Conservation (phyloP, 2,329 filamentous ascomycete genomes). For the Canariomyces notabilis region DNA sequence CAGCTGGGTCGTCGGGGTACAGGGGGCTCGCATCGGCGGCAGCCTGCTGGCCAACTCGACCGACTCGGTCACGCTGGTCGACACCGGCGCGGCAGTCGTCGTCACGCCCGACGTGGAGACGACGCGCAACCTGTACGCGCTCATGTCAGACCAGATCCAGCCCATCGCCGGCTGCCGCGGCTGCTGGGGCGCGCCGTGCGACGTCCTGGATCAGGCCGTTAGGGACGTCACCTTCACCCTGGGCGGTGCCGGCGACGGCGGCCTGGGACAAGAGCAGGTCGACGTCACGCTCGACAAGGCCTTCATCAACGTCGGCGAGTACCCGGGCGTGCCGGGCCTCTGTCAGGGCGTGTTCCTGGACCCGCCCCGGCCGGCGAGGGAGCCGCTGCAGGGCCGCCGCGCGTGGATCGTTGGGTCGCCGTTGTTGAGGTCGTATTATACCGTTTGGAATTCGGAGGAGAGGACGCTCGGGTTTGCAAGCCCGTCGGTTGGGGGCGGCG, state of each 20-base stretch:
- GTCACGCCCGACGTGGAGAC: slow-evolving; percentile 29
- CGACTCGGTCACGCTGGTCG: slow-evolving; percentile 26
- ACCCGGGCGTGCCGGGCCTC: slow-evolving; percentile 24
- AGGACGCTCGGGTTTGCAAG: slow-evolving; percentile 14
- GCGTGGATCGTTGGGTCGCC: slow-evolving; percentile 33
- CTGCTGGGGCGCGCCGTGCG: slow-evolving; percentile 33
- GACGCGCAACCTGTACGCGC: slow-evolving; percentile 28
- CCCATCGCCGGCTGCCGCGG: slow-evolving; percentile 28
- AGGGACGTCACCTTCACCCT: slow-evolving; percentile 30
- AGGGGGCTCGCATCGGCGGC: slow-evolving; percentile 26
- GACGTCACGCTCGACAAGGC: slow-evolving; percentile 29
- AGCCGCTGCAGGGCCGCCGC: slow-evolving; percentile 12
- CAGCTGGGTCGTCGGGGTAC: slow-evolving; percentile 28
- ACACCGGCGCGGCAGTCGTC: slow-evolving; percentile 31
- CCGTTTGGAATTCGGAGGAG: slow-evolving; percentile 31
- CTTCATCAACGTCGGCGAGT: slow-evolving; percentile 33
- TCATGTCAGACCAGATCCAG: slow-evolving; percentile 29
- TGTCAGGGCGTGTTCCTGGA: slow-evolving; percentile 32
- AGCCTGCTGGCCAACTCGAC: slow-evolving; percentile 17
- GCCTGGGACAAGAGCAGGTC: too few relatives aligned
- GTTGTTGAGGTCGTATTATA: slow-evolving; percentile 34
- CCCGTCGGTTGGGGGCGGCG: background rate
- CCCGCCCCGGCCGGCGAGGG: slow-evolving; percentile 19
- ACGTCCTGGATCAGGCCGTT: slow-evolving; percentile 25
- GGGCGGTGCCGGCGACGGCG: slow-evolving; percentile 19